Percentiles rank a stretch among this genome's conserved stretches.
phyloP scores from a whole-genome alignment of 192 early-diverging fungal genomes.

The Radiomyces spectabilis region DNA sequence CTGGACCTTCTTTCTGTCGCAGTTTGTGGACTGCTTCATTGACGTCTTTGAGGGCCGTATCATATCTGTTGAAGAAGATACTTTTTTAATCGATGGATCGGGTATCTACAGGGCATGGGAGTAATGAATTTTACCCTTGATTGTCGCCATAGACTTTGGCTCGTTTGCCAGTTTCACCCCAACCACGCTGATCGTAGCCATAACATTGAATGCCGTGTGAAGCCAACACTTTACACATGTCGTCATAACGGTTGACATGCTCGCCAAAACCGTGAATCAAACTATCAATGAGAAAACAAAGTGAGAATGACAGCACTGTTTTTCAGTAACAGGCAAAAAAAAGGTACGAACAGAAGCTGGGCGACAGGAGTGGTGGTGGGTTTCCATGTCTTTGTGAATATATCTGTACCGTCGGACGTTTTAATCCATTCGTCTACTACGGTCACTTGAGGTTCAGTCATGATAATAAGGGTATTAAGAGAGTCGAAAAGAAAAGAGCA shows the following conservation, averaged over 20 bases:
- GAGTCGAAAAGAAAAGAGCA: neutral
- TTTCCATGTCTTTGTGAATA: conserved; percentile 48
- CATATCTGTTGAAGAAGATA: conserved; percentile 18
- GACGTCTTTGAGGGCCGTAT: conserved; percentile 39
- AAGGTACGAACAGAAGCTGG: conserved; percentile 1
- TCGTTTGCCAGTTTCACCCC: conserved; percentile 53
- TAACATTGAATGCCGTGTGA: conserved; percentile 46
- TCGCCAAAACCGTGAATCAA: conserved; percentile 53
- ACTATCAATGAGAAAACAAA: conserved; percentile 1
- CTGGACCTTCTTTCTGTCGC: conserved; percentile 30
- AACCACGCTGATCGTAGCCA: conserved; percentile 61
- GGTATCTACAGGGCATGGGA: no score
- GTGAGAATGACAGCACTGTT: neutral
- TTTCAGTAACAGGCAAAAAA: neutral
- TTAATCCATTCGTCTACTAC: neutral
- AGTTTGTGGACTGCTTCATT: conserved; percentile 29
- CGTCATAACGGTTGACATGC: conserved; percentile 44
- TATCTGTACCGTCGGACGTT: neutral
- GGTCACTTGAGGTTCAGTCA: neutral
- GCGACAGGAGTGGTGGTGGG: conserved; percentile 3
- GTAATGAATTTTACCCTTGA: conserved; percentile 40
- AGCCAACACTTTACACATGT: conserved; percentile 49
- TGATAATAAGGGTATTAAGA: no score
- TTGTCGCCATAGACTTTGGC: conserved; percentile 36
- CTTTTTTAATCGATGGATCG: no score